Conservation (phyloP, 2,329 filamentous ascomycete species). For the Exophiala xenobiotica region DNA sequence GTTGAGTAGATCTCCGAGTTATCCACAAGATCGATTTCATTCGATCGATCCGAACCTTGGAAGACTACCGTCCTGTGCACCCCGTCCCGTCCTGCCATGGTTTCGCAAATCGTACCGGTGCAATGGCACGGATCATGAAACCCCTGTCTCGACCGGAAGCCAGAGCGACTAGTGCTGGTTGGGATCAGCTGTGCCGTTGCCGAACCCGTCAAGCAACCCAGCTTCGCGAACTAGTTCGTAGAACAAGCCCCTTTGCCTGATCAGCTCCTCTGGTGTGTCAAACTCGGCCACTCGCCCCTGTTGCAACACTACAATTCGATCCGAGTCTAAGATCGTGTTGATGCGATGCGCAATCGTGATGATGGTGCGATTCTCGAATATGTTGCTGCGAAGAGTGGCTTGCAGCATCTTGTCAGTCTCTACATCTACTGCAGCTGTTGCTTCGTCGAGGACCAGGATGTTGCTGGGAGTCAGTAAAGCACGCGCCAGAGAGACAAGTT, state of each 20-base stretch:
- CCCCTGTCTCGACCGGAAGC: background rate
- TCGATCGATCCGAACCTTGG: background rate
- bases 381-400: constrained; percentile 60
- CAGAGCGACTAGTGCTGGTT: constrained; percentile 7
- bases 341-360: constrained; percentile 98
- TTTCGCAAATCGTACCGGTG: no score
- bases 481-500: constrained; percentile 88
- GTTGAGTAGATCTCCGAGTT: no score
- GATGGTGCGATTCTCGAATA: constrained; percentile 89
- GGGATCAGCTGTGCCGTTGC: constrained; percentile 26
- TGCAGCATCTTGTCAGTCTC: constrained; percentile 67
- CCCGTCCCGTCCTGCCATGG: no score
- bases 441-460: constrained; percentile 95
- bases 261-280: constrained; percentile 76
- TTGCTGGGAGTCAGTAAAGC: constrained; percentile 94
- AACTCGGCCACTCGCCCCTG: constrained; percentile 89
- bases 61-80: background rate
- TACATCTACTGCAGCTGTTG: constrained; percentile 75
- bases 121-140: background rate
- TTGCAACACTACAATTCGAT: constrained; percentile 91
- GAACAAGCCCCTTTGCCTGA: constrained; percentile 75
- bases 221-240: constrained; percentile 90
- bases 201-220: constrained; percentile 62
- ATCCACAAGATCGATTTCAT: no score
- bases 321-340: constrained; percentile 88